These are phyloP conservation scores for Gleditsia sinensis DNA, from an alignment of 306 rosid genomes.

Conservation along the genomic window DNA sequence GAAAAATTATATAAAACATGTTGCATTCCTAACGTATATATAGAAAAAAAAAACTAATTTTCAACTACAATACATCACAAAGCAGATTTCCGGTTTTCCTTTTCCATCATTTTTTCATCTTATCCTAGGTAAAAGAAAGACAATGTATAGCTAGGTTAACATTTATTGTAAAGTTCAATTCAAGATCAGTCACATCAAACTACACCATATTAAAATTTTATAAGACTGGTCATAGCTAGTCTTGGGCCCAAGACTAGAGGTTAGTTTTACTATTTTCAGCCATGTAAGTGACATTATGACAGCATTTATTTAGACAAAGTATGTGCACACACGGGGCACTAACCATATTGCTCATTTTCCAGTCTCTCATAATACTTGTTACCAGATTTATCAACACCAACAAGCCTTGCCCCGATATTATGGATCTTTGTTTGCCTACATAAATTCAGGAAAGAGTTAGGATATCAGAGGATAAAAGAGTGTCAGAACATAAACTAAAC, in stretches of 20 bases:
- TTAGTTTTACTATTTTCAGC: slow-evolving; percentile 3
- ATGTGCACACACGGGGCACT: slow-evolving; percentile 30
- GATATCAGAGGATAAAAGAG: slow-evolving; percentile 8
- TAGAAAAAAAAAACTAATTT: not conserved
- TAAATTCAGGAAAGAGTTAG: slow-evolving; percentile 34
- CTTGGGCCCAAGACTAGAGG: not conserved
- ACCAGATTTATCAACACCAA: slow-evolving; percentile 92
- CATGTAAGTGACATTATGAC: not conserved
- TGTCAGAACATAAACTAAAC: not conserved
- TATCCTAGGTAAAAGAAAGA: not conserved
- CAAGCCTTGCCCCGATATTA: slow-evolving; percentile 83
- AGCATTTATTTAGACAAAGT: slow-evolving; percentile 15
- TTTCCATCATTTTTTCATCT: not conserved
- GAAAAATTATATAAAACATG: not conserved
- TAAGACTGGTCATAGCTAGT: slow-evolving; percentile 6
- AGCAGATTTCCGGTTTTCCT: not conserved
- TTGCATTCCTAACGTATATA: not conserved
- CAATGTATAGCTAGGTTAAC: not conserved
- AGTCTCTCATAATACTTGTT: slow-evolving; percentile 87
- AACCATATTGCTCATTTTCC: slow-evolving; percentile 66
- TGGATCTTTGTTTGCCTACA: slow-evolving; percentile 98
- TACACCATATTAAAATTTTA: not conserved
- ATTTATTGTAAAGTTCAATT: not conserved
- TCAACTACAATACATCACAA: not conserved
- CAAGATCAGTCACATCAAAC: not conserved